Conservation (phyloP, 2,329 filamentous ascomycete species). For the Aspergillus ochraceoroseus region DNA sequence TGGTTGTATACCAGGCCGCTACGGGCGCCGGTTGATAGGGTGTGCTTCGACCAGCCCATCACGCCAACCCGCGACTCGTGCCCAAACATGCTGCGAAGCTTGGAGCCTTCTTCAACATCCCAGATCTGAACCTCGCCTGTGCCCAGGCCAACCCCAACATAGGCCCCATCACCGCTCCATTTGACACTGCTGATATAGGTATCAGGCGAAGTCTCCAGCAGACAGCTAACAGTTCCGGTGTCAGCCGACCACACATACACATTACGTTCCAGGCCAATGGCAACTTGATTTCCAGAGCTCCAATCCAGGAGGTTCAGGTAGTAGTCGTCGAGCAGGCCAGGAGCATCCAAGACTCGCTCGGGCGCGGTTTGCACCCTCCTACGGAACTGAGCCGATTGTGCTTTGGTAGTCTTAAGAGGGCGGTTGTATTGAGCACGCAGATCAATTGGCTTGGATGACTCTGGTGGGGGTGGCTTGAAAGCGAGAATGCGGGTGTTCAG, state of each 20-base stretch:
- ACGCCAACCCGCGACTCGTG: constrained; percentile 95
- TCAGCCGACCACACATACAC: constrained; percentile 99
- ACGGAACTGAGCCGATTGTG: constrained; percentile 76
- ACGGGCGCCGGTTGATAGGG: constrained; percentile 88
- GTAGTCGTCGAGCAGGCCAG: constrained; percentile 95
- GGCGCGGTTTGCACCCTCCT: constrained; percentile 90
- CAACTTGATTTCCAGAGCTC: constrained; percentile 96
- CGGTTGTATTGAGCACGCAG: constrained; percentile 97
- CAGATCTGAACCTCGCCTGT: constrained; percentile 98
- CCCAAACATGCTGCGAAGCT: constrained; percentile 97
- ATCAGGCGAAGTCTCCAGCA: constrained; percentile 81
- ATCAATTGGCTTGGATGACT: constrained; percentile 97
- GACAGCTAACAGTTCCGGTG: constrained; percentile 78
- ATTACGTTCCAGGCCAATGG: constrained; percentile 91
- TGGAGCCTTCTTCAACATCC: constrained; percentile 91
- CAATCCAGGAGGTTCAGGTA: constrained; percentile 98
- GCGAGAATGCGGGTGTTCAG: constrained; percentile 93
- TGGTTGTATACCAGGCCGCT: constrained; percentile 97
- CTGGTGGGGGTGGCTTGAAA: constrained; percentile 96
- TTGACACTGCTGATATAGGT: constrained; percentile 98
- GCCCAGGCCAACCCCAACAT: constrained; percentile 90
- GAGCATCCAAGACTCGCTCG: constrained; percentile 92
- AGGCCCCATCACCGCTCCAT: constrained; percentile 95
- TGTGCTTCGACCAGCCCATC: constrained; percentile 99
- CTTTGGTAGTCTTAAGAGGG: constrained; percentile 72